phyloP scores from a whole-genome alignment of 2,329 filamentous ascomycete genomes.

The Pseudogymnoascus sp. region DNA sequence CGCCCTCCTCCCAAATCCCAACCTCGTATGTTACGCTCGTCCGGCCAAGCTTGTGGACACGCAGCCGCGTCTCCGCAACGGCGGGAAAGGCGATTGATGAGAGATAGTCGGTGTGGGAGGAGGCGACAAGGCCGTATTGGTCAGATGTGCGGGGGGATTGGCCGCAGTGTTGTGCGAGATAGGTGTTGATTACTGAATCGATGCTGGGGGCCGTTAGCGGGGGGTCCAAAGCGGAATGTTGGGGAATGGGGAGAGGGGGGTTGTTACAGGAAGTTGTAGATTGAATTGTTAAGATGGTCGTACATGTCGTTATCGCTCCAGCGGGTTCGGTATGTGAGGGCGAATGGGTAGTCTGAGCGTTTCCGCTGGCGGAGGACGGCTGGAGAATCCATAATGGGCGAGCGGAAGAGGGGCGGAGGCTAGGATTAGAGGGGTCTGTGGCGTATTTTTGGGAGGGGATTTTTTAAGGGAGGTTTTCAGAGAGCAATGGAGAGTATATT shows the following conservation, averaged over 20 bases:
- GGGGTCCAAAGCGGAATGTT: neutral
- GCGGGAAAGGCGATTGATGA: conserved; percentile 73
- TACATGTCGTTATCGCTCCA: conserved; percentile 46
- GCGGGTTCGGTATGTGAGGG: conserved; percentile 76
- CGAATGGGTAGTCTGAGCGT: conserved; percentile 67
- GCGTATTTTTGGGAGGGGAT: neutral
- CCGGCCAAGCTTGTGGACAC: conserved; percentile 75
- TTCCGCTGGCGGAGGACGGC: neutral
- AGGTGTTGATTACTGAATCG: conserved; percentile 84
- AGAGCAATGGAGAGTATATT: conserved; percentile 1
- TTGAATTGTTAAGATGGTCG: conserved; percentile 81
- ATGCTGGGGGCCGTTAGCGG: conserved; percentile 43
- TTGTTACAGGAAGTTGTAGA: conserved; percentile 69
- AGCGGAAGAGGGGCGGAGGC: neutral
- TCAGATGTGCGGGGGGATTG: conserved; percentile 61
- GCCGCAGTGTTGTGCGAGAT: conserved; percentile 70
- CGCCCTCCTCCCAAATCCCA: conserved; percentile 70
- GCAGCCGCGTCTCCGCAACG: conserved; percentile 69
- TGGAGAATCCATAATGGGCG: neutral
- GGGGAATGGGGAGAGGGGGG: neutral
- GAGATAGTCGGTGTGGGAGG: conserved; percentile 80
- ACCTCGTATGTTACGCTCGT: conserved; percentile 88
- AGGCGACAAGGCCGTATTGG: conserved; percentile 77
- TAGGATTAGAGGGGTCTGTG: neutral
- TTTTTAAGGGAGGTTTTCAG: neutral